These are phyloP conservation scores for Mesotaenium endlicherianum DNA, from an alignment of 139 green algal genomes.

Conservation along the genomic window DNA sequence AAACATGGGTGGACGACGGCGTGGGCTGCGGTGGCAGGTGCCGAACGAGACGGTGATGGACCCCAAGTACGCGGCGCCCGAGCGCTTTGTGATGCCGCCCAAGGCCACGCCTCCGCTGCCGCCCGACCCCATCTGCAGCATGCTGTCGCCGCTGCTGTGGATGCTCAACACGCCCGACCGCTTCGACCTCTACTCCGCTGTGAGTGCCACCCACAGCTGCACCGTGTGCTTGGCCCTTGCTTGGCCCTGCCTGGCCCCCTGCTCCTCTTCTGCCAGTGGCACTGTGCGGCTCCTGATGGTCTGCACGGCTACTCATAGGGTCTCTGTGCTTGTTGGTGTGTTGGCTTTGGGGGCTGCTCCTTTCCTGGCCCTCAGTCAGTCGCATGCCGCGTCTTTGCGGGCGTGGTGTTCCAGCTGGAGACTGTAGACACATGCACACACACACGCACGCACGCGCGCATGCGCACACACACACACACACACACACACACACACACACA, in stretches of 20 bases:
- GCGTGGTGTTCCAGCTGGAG: too few relatives aligned
- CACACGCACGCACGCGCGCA: too few relatives aligned
- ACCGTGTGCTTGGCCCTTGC: neutral
- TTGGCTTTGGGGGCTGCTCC: neutral
- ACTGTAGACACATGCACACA: too few relatives aligned
- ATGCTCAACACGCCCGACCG: constrained; percentile 39
- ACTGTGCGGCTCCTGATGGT: neutral
- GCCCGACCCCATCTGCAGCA: neutral
- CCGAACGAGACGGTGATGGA: constrained; percentile 51
- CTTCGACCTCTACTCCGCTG: constrained; percentile 51
- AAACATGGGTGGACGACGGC: too few relatives aligned
- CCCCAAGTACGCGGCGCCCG: constrained; percentile 37
- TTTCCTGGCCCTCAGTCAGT: neutral
- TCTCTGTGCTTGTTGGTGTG: neutral
- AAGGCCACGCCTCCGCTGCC: constrained; percentile 6
- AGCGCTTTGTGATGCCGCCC: constrained; percentile 51
- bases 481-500: too few relatives aligned
- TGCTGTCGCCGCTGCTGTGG: constrained; percentile 48
- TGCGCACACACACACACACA: too few relatives aligned
- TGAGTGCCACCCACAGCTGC: neutral
- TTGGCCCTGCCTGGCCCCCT: neutral
- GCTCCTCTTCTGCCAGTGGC: neutral
- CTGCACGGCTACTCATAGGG: neutral
- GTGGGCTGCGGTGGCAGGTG: too few relatives aligned
- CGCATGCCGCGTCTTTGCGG: too few relatives aligned